Percentiles rank a stretch among this genome's conserved stretches.
Evolutionary conservation across 2,329 filamentous ascomycete species (phyloP).

Genomic region (Aureobasidium uvarum): DNA sequence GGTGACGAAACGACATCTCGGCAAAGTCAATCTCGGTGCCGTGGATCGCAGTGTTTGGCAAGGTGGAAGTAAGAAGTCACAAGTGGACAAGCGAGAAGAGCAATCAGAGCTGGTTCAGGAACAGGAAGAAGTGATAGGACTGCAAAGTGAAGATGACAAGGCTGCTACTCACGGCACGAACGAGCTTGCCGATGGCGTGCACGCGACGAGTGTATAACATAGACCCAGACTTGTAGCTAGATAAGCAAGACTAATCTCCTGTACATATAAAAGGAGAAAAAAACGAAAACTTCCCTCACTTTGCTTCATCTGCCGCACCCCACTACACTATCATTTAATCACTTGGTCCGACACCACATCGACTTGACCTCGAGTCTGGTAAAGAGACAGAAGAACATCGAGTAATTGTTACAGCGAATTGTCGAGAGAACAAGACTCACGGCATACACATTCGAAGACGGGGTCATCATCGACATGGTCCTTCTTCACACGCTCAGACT

Average conservation of each 20-base stretch:
- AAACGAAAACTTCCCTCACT: neutral
- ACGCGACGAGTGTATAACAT: neutral
- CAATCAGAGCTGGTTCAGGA: neutral
- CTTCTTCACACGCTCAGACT: neutral
- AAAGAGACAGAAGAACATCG: neutral
- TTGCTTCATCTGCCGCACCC: neutral
- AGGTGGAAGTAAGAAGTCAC: too few species aligned
- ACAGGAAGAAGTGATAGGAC: neutral
- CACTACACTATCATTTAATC: neutral
- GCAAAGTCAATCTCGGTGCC: constrained; percentile 3
- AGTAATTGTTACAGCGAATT: neutral
- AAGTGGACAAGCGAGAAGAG: too few species aligned
- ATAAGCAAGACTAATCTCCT: neutral
- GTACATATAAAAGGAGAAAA: neutral
- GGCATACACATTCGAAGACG: neutral
- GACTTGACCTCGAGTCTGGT: too few species aligned
- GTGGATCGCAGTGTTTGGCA: neutral
- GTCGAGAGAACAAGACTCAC: neutral
- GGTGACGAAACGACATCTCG: constrained; percentile 10
- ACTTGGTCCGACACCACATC: neutral
- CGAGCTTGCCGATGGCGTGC: neutral
- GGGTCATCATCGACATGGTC: neutral
- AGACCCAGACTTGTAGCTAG: neutral
- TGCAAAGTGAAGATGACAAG: neutral
- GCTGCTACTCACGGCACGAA: neutral